These are phyloP conservation scores for Alliaria petiolata DNA, from an alignment of 345 rosid species.

Conservation along the genomic window DNA sequence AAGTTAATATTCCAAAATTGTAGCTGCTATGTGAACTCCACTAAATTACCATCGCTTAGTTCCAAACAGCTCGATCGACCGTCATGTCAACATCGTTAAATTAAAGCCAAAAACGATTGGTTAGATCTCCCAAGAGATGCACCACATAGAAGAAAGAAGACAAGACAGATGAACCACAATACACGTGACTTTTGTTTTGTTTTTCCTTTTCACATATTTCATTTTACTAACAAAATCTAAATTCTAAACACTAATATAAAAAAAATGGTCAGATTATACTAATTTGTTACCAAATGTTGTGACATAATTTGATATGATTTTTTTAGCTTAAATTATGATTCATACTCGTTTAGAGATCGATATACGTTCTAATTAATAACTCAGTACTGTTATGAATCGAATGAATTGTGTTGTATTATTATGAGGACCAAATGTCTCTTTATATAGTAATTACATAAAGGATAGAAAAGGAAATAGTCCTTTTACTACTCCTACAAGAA, in stretches of 20 bases:
- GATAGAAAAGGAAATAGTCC: no score
- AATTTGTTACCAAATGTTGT: neutral
- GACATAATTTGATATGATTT: neutral
- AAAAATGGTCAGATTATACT: neutral
- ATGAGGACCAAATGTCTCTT: no score
- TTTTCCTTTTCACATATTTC: neutral
- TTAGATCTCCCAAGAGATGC: neutral
- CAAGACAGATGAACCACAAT: neutral
- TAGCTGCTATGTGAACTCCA: no score
- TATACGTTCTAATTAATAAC: neutral
- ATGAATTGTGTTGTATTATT: no score
- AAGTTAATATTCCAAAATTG: neutral
- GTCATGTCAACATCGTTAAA: slow-evolving; percentile 11
- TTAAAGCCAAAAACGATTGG: neutral
- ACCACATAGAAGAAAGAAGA: neutral
- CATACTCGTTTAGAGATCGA: neutral
- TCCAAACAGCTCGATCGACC: neutral
- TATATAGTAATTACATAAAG: no score
- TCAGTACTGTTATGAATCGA: no score
- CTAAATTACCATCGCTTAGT: neutral
- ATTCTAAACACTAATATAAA: neutral
- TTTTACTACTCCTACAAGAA: no score
- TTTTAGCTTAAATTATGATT: neutral
- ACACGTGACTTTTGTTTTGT: neutral
- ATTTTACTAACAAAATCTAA: neutral